Percentiles rank a stretch among this genome's conserved stretches.
Conservation (phyloP, 2,329 filamentous ascomycete species). For the Aspergillus sp. region DNA sequence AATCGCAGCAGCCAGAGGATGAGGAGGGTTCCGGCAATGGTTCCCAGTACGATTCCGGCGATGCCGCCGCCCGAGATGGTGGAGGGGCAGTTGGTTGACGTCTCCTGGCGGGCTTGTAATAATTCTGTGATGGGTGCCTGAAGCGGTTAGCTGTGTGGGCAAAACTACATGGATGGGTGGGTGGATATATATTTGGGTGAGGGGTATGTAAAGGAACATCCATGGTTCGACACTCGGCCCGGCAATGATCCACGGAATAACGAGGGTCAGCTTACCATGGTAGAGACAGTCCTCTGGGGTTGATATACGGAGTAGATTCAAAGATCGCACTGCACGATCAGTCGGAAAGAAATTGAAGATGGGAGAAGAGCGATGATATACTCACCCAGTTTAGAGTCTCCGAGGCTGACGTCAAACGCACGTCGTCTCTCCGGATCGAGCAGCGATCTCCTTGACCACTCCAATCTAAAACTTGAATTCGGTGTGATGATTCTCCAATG, state of each 20-base stretch:
- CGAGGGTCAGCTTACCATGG: background rate
- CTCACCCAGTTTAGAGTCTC: background rate
- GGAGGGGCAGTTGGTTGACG: conserved; percentile 17
- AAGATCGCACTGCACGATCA: too few species aligned
- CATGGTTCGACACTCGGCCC: background rate
- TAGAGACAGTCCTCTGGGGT: background rate
- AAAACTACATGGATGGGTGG: background rate
- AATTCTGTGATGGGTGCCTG: conserved; percentile 19
- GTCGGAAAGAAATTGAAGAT: background rate
- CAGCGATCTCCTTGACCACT: background rate
- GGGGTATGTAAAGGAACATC: background rate
- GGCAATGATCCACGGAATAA: background rate
- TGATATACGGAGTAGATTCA: background rate
- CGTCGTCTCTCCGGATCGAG: background rate
- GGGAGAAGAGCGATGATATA: background rate
- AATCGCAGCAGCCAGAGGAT: conserved; percentile 36
- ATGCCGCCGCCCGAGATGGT: conserved; percentile 36
- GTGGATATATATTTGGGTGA: background rate
- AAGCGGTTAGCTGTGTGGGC: background rate
- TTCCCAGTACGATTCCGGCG: conserved; percentile 41
- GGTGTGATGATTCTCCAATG: too few species aligned
- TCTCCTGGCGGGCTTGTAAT: conserved; percentile 23
- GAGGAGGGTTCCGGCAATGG: conserved; percentile 37
- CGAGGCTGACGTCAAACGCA: background rate
- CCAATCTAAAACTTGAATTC: too few species aligned